Evolutionary conservation across 345 rosid species (phyloP).

Genomic region (Trapa bicornis): DNA sequence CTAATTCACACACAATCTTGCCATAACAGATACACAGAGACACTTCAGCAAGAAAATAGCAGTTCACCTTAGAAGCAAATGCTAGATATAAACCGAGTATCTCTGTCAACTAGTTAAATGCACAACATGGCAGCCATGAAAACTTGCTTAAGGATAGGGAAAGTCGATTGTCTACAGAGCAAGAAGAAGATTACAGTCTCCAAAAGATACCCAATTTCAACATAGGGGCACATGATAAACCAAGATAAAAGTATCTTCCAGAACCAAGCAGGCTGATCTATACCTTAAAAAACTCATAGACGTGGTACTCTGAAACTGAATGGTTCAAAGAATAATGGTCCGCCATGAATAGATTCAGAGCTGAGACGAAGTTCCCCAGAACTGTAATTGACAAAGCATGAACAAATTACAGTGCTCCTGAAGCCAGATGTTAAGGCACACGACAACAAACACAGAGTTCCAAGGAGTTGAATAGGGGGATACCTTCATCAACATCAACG

Average conservation of each 20-base stretch:
- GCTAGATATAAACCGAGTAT: neutral
- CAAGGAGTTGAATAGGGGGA: neutral
- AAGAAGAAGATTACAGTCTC: neutral
- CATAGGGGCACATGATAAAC: neutral
- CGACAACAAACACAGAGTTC: neutral
- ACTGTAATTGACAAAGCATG: constrained; percentile 34
- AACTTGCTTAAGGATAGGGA: neutral
- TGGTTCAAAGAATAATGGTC: constrained; percentile 64
- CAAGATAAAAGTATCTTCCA: neutral
- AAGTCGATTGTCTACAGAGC: too few species aligned
- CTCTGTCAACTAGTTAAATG: neutral
- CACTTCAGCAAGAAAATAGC: neutral
- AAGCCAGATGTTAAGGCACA: neutral
- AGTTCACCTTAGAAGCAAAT: neutral
- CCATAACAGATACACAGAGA: neutral
- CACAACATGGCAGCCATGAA: neutral
- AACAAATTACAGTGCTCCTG: neutral
- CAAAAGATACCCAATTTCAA: neutral
- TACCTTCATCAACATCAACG: constrained; percentile 95
- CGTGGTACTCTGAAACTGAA: constrained; percentile 84
- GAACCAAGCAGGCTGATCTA: neutral
- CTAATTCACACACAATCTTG: neutral
- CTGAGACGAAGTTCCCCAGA: constrained; percentile 88
- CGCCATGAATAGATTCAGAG: constrained; percentile 80
- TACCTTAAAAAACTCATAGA: constrained; percentile 96